Percentiles rank a stretch among this genome's conserved stretches.
phyloP scores from a whole-genome alignment of 345 rosid species.

The Toxicodendron radicans region DNA sequence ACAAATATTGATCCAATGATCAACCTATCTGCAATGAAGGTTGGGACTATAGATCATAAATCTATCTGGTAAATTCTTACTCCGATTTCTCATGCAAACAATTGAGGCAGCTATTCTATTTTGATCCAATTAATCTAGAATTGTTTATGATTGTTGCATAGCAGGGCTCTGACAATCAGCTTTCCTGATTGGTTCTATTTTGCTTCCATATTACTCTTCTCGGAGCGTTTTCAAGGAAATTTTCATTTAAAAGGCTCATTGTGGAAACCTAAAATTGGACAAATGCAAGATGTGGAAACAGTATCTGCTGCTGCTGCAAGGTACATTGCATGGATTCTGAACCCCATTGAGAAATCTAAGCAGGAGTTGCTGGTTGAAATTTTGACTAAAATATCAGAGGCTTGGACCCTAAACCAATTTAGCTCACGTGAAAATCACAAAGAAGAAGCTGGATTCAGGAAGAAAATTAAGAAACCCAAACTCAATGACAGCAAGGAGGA shows the following conservation, averaged over 20 bases:
- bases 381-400: constrained; percentile 51
- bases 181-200: constrained; percentile 84
- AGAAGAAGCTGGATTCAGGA: constrained; percentile 27
- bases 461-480: constrained; percentile 48
- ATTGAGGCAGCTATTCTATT: background rate
- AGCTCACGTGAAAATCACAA: constrained; percentile 27
- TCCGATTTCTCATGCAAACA: constrained; percentile 9
- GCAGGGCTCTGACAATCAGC: constrained; percentile 77
- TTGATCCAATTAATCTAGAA: background rate
- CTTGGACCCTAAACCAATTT: constrained; percentile 40
- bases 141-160: constrained; percentile 19
- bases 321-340: constrained; percentile 73
- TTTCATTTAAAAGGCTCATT: constrained; percentile 23
- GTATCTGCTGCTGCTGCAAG: constrained; percentile 51
- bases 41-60: constrained; percentile 43
- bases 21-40: constrained; percentile 29
- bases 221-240: constrained; percentile 25
- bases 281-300: constrained; percentile 28
- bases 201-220: constrained; percentile 63
- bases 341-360: constrained; percentile 45
- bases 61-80: constrained; percentile 58
- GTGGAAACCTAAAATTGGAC: constrained; percentile 18
- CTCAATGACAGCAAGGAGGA: constrained; percentile 20
- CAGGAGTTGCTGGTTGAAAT: constrained; percentile 46
- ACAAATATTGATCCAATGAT: constrained; percentile 23